Conservation (phyloP, 2,329 filamentous ascomycete genomes). For the Pseudogymnoascus sp. region DNA sequence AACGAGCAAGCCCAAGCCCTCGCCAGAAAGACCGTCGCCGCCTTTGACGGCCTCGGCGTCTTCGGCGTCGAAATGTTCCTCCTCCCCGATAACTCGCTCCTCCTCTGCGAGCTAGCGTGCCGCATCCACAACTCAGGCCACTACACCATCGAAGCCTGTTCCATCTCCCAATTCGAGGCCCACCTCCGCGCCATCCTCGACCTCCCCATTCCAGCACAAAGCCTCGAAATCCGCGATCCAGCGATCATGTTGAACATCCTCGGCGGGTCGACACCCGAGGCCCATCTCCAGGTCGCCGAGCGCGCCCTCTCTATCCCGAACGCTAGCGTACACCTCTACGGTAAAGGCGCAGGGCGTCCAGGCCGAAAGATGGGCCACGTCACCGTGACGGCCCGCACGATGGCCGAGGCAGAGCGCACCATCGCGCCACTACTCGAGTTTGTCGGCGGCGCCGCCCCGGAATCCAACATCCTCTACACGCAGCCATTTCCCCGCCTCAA, state of each 20-base stretch:
- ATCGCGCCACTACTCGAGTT: slow-evolving; percentile 62
- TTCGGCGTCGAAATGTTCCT: slow-evolving; percentile 98
- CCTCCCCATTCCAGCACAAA: slow-evolving; percentile 33
- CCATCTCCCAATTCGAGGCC: slow-evolving; percentile 84
- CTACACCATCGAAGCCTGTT: slow-evolving; percentile 87
- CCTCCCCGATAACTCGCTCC: slow-evolving; percentile 57
- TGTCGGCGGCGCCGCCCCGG: slow-evolving; percentile 42
- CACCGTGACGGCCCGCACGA: slow-evolving; percentile 63
- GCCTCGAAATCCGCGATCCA: slow-evolving; percentile 49
- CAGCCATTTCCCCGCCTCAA: slow-evolving; percentile 13
- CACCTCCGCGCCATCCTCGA: slow-evolving; percentile 76
- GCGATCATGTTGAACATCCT: slow-evolving; percentile 78
- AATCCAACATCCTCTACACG: neutral
- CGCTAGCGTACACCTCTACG: slow-evolving; percentile 75
- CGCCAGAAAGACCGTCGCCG: slow-evolving; percentile 68
- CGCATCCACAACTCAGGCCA: slow-evolving; percentile 87
- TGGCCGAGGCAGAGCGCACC: slow-evolving; percentile 58
- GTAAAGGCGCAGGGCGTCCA: slow-evolving; percentile 70
- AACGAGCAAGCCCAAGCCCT: slow-evolving; percentile 62
- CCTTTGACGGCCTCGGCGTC: slow-evolving; percentile 79
- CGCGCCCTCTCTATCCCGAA: slow-evolving; percentile 49
- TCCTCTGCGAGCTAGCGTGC: slow-evolving; percentile 71
- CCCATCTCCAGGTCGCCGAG: slow-evolving; percentile 48
- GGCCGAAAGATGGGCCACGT: slow-evolving; percentile 94
- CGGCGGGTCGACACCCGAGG: slow-evolving; percentile 56